phyloP scores from a whole-genome alignment of 73 alveolate species.

The Symbiodinium pilosum region DNA sequence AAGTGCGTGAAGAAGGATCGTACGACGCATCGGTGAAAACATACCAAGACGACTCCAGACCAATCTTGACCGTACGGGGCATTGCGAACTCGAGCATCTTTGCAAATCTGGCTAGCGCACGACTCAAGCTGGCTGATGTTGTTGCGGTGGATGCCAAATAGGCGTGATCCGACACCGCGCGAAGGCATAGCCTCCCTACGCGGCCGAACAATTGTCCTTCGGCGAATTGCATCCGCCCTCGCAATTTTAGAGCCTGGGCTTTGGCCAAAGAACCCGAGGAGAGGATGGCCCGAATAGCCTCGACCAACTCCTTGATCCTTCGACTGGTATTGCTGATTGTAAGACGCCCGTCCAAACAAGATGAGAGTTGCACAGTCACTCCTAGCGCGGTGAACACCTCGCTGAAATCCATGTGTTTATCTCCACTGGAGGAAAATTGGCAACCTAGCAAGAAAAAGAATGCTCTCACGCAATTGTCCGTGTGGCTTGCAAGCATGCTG shows the following conservation, averaged over 20 bases:
- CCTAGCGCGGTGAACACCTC: background rate
- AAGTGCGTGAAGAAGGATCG: background rate
- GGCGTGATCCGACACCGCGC: background rate
- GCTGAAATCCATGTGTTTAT: background rate
- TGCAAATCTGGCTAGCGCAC: background rate
- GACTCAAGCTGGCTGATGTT: no score
- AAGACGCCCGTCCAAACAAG: no score
- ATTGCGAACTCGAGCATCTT: background rate
- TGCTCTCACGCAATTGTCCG: background rate
- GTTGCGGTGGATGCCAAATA: no score
- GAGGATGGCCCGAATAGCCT: no score
- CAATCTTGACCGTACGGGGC: background rate
- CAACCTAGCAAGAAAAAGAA: background rate
- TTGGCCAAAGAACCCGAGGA: no score
- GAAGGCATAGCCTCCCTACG: background rate
- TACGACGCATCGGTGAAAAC: background rate
- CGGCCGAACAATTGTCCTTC: background rate
- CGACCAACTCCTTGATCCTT: background rate
- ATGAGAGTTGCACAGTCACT: background rate
- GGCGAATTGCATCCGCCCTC: constrained; percentile 2
- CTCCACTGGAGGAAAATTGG: background rate
- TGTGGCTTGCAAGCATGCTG: background rate
- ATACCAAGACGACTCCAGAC: background rate
- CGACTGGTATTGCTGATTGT: background rate
- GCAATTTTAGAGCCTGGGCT: background rate